Percentiles rank a stretch among this genome's conserved stretches.
phyloP scores from a whole-genome alignment of 129 eudicot genomes.

The Pseudognaphalium luteoalbum region DNA sequence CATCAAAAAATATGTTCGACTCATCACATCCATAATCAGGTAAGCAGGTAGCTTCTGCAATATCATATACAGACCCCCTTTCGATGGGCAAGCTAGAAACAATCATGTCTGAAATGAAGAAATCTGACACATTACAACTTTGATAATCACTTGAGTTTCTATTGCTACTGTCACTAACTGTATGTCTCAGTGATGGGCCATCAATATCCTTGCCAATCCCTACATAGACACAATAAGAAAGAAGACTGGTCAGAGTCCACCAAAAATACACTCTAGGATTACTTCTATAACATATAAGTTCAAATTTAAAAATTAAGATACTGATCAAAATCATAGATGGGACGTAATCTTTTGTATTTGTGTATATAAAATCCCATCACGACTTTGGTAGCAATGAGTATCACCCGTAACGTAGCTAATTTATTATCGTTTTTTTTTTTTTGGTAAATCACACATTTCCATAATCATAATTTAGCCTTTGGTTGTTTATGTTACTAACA shows the following conservation, averaged over 20 bases:
- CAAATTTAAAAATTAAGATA: too few species aligned
- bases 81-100: constrained; percentile 57
- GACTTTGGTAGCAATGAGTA: too few species aligned
- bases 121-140: constrained; percentile 76
- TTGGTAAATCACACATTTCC: too few species aligned
- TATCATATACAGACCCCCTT: constrained; percentile 37
- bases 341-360: too few species aligned
- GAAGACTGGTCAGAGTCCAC: neutral
- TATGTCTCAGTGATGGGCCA: constrained; percentile 40
- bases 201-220: constrained; percentile 50
- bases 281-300: too few species aligned
- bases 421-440: too few species aligned
- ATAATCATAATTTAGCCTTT: too few species aligned
- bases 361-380: too few species aligned
- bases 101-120: constrained; percentile 83
- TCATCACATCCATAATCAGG: constrained; percentile 71
- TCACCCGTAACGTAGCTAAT: too few species aligned
- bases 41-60: constrained; percentile 36
- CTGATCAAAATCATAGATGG: neutral
- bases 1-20: constrained; percentile 56
- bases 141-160: constrained; percentile 61
- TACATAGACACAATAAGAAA: constrained; percentile 33
- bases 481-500: too few species aligned
- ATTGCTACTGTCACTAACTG: constrained; percentile 30
- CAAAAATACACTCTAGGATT: too few species aligned